Conservation (phyloP, 345 rosid genomes). For the Cardiospermum halicacabum region DNA sequence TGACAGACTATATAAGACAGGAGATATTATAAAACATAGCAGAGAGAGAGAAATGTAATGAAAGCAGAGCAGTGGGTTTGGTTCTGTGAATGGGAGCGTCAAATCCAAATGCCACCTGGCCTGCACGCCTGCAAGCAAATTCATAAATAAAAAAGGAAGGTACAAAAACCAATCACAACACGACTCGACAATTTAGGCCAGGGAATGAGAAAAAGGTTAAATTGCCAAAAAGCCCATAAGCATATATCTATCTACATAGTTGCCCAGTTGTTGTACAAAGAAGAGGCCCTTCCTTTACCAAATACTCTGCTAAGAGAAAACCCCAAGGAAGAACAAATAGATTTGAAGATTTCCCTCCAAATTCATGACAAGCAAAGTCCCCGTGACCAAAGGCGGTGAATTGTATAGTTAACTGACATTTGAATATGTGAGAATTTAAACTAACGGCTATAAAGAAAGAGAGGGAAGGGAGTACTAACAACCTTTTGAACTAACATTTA, state of each 20-base stretch:
- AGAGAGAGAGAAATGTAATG: background rate
- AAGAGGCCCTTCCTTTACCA: background rate
- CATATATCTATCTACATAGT: conserved; percentile 6
- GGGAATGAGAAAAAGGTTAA: background rate
- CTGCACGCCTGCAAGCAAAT: background rate
- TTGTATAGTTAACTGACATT: conserved; percentile 34
- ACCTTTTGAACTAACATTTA: conserved; percentile 33
- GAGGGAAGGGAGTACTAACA: conserved; percentile 20
- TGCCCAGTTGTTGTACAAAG: background rate
- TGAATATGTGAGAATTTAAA: conserved; percentile 28
- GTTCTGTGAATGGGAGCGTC: background rate
- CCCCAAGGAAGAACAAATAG: background rate
- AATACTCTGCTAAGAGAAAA: background rate
- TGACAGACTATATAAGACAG: background rate
- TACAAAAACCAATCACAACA: conserved; percentile 17
- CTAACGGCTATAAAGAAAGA: conserved; percentile 27
- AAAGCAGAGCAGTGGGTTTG: background rate
- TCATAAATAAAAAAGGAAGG: background rate
- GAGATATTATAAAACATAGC: background rate
- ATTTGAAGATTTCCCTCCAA: conserved; percentile 24
- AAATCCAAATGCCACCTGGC: conserved; percentile 7
- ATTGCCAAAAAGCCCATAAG: background rate
- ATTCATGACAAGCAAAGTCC: conserved; percentile 7
- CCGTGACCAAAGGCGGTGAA: conserved; percentile 25
- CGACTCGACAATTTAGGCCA: background rate